Base-by-base conservation (phyloP, 2,329 filamentous ascomycete genomes). In the Ophiostoma sp. region DNA sequence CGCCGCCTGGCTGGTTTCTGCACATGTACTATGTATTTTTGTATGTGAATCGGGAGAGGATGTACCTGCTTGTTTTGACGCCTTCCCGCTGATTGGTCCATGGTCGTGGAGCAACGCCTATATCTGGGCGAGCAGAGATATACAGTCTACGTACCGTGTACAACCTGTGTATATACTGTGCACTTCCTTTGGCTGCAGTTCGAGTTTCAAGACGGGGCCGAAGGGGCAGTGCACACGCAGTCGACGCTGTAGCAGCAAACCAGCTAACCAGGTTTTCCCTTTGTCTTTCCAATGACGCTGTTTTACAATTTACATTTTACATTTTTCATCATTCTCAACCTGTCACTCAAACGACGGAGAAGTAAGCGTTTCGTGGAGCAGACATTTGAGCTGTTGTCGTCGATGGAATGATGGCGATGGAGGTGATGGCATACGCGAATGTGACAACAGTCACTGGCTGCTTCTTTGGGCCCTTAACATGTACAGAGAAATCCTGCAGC, bases 341-440 rank as follows among this genome's bases (percentile, higher is more conserved):
- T 57, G 52, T 23, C 27, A 27, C 23, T 31, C 52, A 57, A 57
- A 57, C 52, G 23, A 27, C 52, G 52, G 52, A 57, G 52, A 57
- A 57, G 31, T n/a, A 57, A 57, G 52, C 27, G 52, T 57, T 57
- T 57, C 52, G 52, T 57, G 52, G 52, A 57, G 52, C 23, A 57
- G n/a, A 31, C 52, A 27, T 2, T 8, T 7, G 15, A 3, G 20
- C 20, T 27, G 48, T 23, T 20, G 48, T 54, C 52, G 23, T 13
- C n/a, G 52, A 27, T 23, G 52, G 44, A 48, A 48, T 48, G 44
- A n/a, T 48, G 44, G 44, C 44, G 44, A 48, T 48, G 44, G 44
- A 48, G 44, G 20, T 48, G 44, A 48, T 6, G 44, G 44, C 44
- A n/a, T 48, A 48, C 44, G 44, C 44, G 52, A 57, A 57, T 57